Percentiles rank a stretch among this genome's conserved stretches.
Evolutionary conservation across 106 monocot genomes (phyloP).

Genomic region (Posidonia australis): DNA sequence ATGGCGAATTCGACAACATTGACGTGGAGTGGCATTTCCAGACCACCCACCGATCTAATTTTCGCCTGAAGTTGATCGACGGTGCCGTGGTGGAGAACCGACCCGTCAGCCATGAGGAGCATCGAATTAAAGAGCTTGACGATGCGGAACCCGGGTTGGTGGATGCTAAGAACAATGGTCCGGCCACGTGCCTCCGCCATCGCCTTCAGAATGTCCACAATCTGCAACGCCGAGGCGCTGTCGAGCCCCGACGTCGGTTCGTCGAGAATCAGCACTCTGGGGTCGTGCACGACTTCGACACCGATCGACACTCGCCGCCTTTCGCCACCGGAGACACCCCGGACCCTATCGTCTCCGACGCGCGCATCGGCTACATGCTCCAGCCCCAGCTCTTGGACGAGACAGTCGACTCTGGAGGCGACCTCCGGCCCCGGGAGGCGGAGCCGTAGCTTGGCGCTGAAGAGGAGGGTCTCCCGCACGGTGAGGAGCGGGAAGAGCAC

Average conservation of each 20-base stretch:
- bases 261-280: slow-evolving; percentile 72
- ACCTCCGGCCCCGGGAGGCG: slow-evolving; percentile 3
- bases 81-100: slow-evolving; percentile 58
- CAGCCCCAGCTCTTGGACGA: slow-evolving; percentile 56
- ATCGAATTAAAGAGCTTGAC: slow-evolving; percentile 58
- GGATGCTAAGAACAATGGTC: slow-evolving; percentile 89
- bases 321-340: slow-evolving; percentile 82
- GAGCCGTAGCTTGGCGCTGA: slow-evolving; percentile 59
- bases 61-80: slow-evolving; percentile 33
- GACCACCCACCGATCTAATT: slow-evolving; percentile 37
- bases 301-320: slow-evolving; percentile 79
- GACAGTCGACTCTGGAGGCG: slow-evolving; percentile 21
- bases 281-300: slow-evolving; percentile 76
- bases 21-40: slow-evolving; percentile 41
- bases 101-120: slow-evolving; percentile 58
- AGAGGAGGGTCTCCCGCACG: slow-evolving; percentile 67
- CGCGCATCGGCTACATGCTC: slow-evolving; percentile 38
- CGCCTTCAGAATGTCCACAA: slow-evolving; percentile 42
- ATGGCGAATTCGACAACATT: slow-evolving; percentile 85
- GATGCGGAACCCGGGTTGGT: slow-evolving; percentile 79
- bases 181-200: slow-evolving; percentile 70
- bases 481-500: slow-evolving; percentile 78
- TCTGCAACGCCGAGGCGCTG: slow-evolving; percentile 57
- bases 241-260: slow-evolving; percentile 95
- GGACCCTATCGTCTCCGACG: slow-evolving; percentile 11